phyloP scores from a whole-genome alignment of 805 yeast genomes.

The Starmerella vitae region DNA sequence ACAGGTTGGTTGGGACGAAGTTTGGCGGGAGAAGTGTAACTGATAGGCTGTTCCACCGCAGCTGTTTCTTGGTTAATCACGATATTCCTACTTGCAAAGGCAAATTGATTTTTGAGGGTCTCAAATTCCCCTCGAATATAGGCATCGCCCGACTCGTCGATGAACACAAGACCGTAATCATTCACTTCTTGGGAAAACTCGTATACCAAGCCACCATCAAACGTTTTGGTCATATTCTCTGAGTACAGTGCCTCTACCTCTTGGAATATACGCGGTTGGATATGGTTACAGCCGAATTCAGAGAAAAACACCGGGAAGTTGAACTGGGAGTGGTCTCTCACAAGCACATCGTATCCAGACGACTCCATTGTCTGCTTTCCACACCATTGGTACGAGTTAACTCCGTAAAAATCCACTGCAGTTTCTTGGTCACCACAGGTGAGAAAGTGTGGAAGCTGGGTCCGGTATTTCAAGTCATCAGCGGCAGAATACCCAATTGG shows the following conservation, averaged over 20 bases:
- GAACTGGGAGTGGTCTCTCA: conserved; percentile 53
- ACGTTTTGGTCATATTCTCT: conserved; percentile 53
- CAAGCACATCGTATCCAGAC: conserved; percentile 63
- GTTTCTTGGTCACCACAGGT: conserved; percentile 54
- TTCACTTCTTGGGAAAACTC: conserved; percentile 70
- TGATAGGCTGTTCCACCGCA: conserved; percentile 22
- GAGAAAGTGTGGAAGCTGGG: conserved; percentile 62
- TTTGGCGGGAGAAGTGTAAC: conserved; percentile 32
- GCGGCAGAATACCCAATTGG: conserved; percentile 97
- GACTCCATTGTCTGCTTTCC: conserved; percentile 72
- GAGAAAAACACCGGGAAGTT: conserved; percentile 74
- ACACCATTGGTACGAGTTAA: conserved; percentile 72
- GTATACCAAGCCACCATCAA: conserved; percentile 76
- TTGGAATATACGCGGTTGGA: conserved; percentile 63
- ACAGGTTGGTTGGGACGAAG: neutral
- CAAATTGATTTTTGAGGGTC: conserved; percentile 30
- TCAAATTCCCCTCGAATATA: conserved; percentile 38
- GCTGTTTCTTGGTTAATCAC: neutral
- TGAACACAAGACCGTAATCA: conserved; percentile 60
- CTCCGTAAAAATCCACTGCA: conserved; percentile 60
- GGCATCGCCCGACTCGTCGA: conserved; percentile 34
- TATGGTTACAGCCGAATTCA: conserved; percentile 83
- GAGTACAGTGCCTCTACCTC: conserved; percentile 64
- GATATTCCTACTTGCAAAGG: neutral
- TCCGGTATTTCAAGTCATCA: conserved; percentile 69